phyloP scores from a whole-genome alignment of 495 filamentous ascomycete species.

The Staphylotrichum tortipilum region DNA sequence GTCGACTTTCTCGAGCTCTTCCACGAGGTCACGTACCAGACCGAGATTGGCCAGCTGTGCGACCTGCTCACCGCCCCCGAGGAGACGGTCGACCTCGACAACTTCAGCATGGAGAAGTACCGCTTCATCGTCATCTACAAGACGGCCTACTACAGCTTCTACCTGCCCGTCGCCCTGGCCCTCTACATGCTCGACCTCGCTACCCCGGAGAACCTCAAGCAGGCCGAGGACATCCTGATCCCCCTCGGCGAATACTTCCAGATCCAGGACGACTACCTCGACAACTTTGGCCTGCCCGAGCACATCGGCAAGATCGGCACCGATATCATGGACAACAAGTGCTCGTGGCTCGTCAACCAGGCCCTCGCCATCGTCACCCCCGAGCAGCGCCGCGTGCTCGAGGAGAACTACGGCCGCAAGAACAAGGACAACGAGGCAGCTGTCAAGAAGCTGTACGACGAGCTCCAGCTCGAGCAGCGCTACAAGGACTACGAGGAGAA shows the following conservation, averaged over 20 bases:
- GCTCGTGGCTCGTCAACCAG: constrained; percentile 94
- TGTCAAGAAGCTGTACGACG: constrained; percentile 80
- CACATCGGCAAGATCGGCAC: constrained; percentile 96
- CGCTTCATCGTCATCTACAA: constrained; percentile 98
- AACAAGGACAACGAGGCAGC: constrained; percentile 66
- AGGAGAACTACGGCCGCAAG: constrained; percentile 86
- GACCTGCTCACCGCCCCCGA: constrained; percentile 95
- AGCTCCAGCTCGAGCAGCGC: constrained; percentile 68
- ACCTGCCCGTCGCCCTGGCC: constrained; percentile 90
- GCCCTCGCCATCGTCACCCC: constrained; percentile 67
- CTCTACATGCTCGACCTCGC: constrained; percentile 74
- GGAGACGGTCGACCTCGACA: constrained; percentile 78
- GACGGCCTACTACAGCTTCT: constrained; percentile 98
- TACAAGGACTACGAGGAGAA: constrained; percentile 88
- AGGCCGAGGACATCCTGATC: constrained; percentile 84
- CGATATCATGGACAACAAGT: constrained; percentile 99
- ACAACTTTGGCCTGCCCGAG: constrained; percentile 87
- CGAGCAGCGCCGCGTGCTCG: constrained; percentile 72
- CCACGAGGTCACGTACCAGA: constrained; percentile 87
- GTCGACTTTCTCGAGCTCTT: constrained; percentile 88
- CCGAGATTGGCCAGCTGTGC: constrained; percentile 87
- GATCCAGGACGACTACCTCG: constrained; percentile 96
- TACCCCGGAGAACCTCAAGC: constrained; percentile 73
- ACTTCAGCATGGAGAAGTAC: constrained; percentile 93
- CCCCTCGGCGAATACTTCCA: constrained; percentile 99